Conservation (phyloP, 495 filamentous ascomycete genomes). For the Aspergillus campestris region DNA sequence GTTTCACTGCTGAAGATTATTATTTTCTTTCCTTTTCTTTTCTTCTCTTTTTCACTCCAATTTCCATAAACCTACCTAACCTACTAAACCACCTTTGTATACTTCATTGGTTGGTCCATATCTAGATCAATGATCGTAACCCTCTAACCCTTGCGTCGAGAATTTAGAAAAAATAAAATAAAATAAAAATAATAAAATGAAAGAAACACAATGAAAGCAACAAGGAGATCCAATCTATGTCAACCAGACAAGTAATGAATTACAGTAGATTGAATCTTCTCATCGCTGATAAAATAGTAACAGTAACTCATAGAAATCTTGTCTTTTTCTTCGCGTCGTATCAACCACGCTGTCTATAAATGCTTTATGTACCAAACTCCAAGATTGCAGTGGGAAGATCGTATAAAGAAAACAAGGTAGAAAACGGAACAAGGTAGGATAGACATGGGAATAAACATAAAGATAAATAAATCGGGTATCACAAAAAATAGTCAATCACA, state of each 20-base stretch:
- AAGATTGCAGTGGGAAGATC: slow-evolving; percentile 13
- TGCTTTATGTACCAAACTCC: slow-evolving; percentile 27
- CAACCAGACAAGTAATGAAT: no score
- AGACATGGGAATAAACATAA: slow-evolving; percentile 2
- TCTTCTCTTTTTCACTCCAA: neutral
- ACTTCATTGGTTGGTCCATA: no score
- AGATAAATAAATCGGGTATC: slow-evolving; percentile 34
- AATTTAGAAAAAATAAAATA: no score
- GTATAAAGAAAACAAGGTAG: slow-evolving; percentile 4
- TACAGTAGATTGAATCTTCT: no score
- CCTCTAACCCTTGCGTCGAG: no score
- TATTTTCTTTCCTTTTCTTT: slow-evolving; percentile 7
- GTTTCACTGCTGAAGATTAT: slow-evolving; percentile 7
- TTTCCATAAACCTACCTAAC: no score
- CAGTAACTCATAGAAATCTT: neutral
- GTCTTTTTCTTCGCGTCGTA: slow-evolving; percentile 11
- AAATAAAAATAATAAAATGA: no score
- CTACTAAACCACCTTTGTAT: no score
- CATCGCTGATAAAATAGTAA: no score
- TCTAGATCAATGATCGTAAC: no score
- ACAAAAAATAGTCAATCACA: slow-evolving; percentile 68
- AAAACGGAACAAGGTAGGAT: neutral
- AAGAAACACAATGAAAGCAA: no score
- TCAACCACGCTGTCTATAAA: slow-evolving; percentile 19
- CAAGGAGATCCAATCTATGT: no score